A percentile compares a stretch with the other conserved stretches of the same genome.
These are phyloP conservation scores for Selaginella tamariscina DNA, from an alignment of 75 land plant species.

Conservation along the genomic window DNA sequence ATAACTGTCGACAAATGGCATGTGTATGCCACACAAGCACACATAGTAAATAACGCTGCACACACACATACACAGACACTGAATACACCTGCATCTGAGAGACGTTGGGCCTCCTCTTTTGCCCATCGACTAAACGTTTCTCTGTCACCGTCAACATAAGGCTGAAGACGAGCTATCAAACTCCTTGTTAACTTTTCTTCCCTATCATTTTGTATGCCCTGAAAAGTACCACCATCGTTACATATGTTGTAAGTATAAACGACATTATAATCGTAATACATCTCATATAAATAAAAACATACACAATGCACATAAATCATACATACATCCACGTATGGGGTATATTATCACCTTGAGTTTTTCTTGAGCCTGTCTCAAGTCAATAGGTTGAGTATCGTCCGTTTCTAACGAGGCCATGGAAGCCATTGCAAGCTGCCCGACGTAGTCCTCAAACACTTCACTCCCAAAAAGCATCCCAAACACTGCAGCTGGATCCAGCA, in stretches of 20 bases:
- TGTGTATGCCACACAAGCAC: neutral
- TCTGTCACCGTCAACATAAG: slow-evolving; percentile 36
- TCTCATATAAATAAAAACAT: neutral
- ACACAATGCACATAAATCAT: neutral
- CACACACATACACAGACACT: no score
- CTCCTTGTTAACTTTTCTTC: slow-evolving; percentile 46
- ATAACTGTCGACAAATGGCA: neutral
- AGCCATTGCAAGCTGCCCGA: slow-evolving; percentile 71
- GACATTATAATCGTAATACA: neutral
- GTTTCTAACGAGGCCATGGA: slow-evolving; percentile 35
- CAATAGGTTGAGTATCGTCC: slow-evolving; percentile 9
- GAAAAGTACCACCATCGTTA: no score
- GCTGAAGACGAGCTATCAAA: slow-evolving; percentile 43
- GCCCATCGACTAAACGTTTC: slow-evolving; percentile 58
- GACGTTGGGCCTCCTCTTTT: slow-evolving; percentile 49
- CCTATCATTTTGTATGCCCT: slow-evolving; percentile 69
- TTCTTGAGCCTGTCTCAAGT: slow-evolving; percentile 42
- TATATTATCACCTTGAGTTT: slow-evolving; percentile 36
- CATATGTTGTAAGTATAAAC: no score
- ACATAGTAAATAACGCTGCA: neutral
- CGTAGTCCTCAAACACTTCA: slow-evolving; percentile 72
- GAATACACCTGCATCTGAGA: slow-evolving; percentile 71
- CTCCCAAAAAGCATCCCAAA: slow-evolving; percentile 83
- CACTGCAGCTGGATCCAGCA: slow-evolving; percentile 68
- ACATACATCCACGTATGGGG: neutral